These are phyloP conservation scores for Zasmidium angulare DNA, from an alignment of 2,329 filamentous ascomycete species.

Conservation along the genomic window DNA sequence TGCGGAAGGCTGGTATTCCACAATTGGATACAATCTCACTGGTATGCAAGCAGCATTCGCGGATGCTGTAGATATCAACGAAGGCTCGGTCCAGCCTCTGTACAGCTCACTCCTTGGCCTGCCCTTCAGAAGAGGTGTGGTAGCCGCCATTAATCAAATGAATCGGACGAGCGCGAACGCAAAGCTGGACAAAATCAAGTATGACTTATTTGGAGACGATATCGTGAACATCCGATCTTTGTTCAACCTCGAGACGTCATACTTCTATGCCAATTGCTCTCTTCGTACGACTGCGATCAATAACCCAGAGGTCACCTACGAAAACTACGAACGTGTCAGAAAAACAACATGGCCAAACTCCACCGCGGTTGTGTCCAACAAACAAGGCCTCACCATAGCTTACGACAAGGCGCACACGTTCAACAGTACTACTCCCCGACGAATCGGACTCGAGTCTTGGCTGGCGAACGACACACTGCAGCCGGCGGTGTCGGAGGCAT, in stretches of 20 bases:
- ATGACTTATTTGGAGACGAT: not conserved
- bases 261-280: conserved; percentile 10
- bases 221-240: conserved; percentile 6
- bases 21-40: not conserved
- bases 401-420: conserved; percentile 12
- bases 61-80: not conserved
- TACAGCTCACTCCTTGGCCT: conserved; percentile 11
- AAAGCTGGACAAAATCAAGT: not conserved
- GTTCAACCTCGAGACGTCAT: conserved; percentile 15
- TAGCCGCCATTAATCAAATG: not conserved
- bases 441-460: conserved; percentile 9
- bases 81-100: not conserved
- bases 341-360: conserved; percentile 1
- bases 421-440: conserved; percentile 8
- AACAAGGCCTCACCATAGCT: conserved; percentile 4
- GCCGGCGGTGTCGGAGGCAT: conserved; percentile 3
- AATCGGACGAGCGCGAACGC: not conserved
- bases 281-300: not conserved
- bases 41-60: not conserved
- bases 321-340: not conserved
- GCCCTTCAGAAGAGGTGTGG: not conserved
- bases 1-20: conserved; percentile 10
- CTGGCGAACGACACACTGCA: not conserved
- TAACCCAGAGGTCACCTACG: not conserved
- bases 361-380: conserved; percentile 10